Conservation (phyloP, 2,329 filamentous ascomycete genomes). For the Calonectria pseudoturangicola region DNA sequence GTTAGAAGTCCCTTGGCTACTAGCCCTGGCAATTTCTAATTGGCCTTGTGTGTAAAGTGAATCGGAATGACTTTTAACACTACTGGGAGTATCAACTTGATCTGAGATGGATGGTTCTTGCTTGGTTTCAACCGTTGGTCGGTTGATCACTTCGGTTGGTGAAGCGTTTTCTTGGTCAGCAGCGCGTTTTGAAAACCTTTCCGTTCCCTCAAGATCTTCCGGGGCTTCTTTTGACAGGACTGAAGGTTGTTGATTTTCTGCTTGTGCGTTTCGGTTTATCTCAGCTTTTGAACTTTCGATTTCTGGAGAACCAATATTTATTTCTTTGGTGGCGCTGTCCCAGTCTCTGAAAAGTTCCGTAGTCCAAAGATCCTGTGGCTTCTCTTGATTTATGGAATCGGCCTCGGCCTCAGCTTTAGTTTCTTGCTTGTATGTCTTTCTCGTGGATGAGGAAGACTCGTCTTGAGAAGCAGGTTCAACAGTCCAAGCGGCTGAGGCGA, state of each 20-base stretch:
- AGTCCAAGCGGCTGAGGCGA: not conserved
- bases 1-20: no score
- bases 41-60: not conserved
- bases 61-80: not conserved
- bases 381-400: no score
- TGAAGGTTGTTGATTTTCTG: not conserved
- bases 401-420: not conserved
- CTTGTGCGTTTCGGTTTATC: not conserved
- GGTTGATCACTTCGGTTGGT: no score
- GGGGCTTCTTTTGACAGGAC: no score
- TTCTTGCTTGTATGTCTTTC: not conserved
- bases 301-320: no score
- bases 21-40: not conserved
- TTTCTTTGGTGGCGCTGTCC: not conserved
- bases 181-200: no score
- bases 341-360: not conserved
- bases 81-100: not conserved
- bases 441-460: not conserved
- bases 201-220: no score
- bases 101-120: not conserved
- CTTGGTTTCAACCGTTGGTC: no score
- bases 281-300: not conserved
- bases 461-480: not conserved
- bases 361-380: not conserved
- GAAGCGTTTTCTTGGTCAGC: no score